Evolutionary conservation across 202 grass and related monocot genomes (phyloP).

Genomic region (Setaria viridis): DNA sequence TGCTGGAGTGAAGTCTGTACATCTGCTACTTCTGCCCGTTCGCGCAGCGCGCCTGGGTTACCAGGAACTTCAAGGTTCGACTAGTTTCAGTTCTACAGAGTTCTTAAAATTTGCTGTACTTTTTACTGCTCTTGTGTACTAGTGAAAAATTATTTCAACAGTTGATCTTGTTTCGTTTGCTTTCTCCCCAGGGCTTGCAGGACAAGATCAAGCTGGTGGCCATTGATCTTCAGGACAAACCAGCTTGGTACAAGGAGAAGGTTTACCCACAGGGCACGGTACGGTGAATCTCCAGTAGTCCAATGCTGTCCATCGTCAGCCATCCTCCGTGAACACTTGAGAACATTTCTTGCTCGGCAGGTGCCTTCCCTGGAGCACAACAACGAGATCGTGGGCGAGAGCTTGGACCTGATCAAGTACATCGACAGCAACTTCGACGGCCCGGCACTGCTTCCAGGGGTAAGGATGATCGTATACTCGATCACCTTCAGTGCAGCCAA

Average conservation of each 20-base stretch:
- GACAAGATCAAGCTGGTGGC: constrained; percentile 75
- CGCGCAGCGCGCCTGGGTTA: constrained; percentile 63
- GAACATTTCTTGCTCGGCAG: constrained; percentile 29
- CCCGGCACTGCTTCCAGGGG: constrained; percentile 65
- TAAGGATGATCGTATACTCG: constrained; percentile 33
- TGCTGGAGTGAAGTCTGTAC: constrained; percentile 32
- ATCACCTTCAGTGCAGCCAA: constrained; percentile 14
- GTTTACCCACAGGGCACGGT: constrained; percentile 77
- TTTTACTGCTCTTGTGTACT: background rate
- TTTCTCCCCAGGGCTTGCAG: constrained; percentile 64
- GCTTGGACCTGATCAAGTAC: constrained; percentile 19
- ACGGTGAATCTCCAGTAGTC: background rate
- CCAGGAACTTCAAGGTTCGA: constrained; percentile 63
- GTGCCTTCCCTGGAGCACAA: constrained; percentile 35
- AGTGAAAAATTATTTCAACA: background rate
- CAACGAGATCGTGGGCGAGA: constrained; percentile 22
- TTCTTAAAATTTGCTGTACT: background rate
- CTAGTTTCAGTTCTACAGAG: background rate
- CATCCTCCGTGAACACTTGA: background rate
- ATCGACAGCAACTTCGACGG: constrained; percentile 21
- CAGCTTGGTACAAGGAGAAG: constrained; percentile 90
- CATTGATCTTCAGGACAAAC: constrained; percentile 73
- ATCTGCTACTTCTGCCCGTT: constrained; percentile 62
- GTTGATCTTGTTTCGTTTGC: background rate
- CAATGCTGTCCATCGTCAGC: background rate